Percentiles rank a stretch among this genome's conserved stretches.
Conservation (phyloP, 257 asterid genomes). For the Solanum piurae region DNA sequence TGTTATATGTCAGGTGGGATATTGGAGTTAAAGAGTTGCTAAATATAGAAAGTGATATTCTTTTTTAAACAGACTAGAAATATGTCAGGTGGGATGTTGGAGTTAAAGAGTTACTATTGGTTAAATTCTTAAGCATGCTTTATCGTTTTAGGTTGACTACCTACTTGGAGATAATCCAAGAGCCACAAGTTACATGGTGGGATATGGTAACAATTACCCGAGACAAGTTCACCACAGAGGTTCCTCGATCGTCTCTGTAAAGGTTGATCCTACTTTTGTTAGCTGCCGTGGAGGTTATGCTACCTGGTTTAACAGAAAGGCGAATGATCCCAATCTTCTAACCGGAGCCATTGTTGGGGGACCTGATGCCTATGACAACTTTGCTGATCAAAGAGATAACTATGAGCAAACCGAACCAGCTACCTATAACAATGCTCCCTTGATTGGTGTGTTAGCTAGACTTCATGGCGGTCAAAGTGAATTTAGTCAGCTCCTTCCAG, state of each 20-base stretch:
- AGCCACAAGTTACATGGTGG: conserved; percentile 98
- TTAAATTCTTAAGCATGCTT: background rate
- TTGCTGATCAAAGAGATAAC: conserved; percentile 90
- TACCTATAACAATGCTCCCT: conserved; percentile 89
- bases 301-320: conserved; percentile 79
- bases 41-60: background rate
- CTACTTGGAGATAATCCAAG: conserved; percentile 96
- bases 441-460: conserved; percentile 75
- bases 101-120: background rate
- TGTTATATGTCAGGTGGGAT: background rate
- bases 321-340: conserved; percentile 76
- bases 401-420: conserved; percentile 99
- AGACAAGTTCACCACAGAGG: conserved; percentile 92
- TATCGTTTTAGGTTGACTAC: conserved; percentile 64
- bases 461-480: conserved; percentile 60
- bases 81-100: background rate
- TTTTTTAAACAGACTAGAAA: background rate
- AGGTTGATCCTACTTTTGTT: conserved; percentile 57
- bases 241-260: conserved; percentile 82
- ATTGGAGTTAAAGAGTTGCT: background rate
- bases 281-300: conserved; percentile 97
- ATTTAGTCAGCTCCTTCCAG: conserved; percentile 84
- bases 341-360: conserved; percentile 94
- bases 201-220: conserved; percentile 85
- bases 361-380: conserved; percentile 94